phyloP scores from a whole-genome alignment of 768 basidiomycete species.

The Leccinum arenicola region DNA sequence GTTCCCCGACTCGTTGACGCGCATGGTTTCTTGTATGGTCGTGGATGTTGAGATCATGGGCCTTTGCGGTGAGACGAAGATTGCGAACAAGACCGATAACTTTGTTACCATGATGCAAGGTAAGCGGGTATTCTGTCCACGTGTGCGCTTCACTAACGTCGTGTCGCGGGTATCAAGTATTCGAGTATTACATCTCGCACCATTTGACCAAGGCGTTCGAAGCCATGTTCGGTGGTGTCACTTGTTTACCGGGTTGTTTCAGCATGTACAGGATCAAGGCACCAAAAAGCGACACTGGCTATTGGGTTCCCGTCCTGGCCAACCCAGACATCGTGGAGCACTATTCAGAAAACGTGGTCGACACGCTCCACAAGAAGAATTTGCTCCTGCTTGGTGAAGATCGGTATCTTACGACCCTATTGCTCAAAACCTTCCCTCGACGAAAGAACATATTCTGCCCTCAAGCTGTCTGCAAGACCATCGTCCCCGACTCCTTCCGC shows the following conservation, averaged over 20 bases:
- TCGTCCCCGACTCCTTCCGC: slow-evolving; percentile 95
- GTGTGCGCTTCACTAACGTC: slow-evolving; percentile 6
- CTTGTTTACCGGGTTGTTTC: slow-evolving; percentile 99
- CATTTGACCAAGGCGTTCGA: slow-evolving; percentile 99
- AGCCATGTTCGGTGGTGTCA: slow-evolving; percentile 99
- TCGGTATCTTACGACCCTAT: slow-evolving; percentile 96
- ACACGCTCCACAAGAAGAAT: slow-evolving; percentile 99
- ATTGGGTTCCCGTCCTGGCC: slow-evolving; percentile 98
- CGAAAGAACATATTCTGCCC: slow-evolving; percentile 99
- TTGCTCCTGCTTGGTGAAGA: slow-evolving; percentile 95
- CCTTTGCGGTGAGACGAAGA: slow-evolving; percentile 98
- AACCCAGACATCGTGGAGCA: slow-evolving; percentile 99
- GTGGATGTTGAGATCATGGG: slow-evolving; percentile 99
- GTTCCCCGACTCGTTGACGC: slow-evolving; percentile 95
- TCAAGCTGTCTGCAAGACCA: slow-evolving; percentile 97
- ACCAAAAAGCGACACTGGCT: slow-evolving; percentile 92
- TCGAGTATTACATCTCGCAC: slow-evolving; percentile 99
- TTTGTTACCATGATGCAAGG: slow-evolving; percentile 99
- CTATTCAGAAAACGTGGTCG: slow-evolving; percentile 99
- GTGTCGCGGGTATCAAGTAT: slow-evolving; percentile 52
- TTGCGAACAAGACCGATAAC: slow-evolving; percentile 97
- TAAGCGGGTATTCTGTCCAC: slow-evolving; percentile 37
- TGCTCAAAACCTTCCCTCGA: slow-evolving; percentile 99
- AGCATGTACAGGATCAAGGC: slow-evolving; percentile 99
- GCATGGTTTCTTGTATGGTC: slow-evolving; percentile 97